Conservation (phyloP, 176 grass and related monocot genomes). For the Leersia perrieri region DNA sequence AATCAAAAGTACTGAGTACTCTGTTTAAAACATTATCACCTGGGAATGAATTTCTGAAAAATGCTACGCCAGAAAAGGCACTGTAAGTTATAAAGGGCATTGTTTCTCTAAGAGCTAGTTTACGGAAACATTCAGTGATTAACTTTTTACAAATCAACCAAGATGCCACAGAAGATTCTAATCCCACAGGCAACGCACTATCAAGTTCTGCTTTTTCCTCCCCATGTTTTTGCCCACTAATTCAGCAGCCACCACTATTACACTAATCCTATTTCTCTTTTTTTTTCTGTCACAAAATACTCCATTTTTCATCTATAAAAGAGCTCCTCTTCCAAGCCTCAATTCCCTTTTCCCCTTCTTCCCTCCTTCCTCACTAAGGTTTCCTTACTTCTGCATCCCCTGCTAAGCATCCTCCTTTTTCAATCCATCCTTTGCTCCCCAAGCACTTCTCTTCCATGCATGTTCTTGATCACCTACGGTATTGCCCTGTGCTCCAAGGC, state of each 20-base stretch:
- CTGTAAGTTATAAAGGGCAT: neutral
- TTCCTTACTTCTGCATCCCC: neutral
- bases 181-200: neutral
- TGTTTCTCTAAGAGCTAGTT: neutral
- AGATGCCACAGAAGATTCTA: conserved; percentile 36
- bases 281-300: neutral
- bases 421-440: neutral
- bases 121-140: neutral
- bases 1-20: neutral
- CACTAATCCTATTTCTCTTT: neutral
- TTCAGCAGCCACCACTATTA: neutral
- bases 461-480: neutral
- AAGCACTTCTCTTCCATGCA: neutral
- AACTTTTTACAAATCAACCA: neutral
- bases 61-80: neutral
- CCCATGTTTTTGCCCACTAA: conserved; percentile 20
- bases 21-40: neutral
- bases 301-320: conserved; percentile 60
- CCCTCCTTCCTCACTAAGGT: conserved; percentile 33
- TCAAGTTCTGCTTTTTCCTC: conserved; percentile 27
- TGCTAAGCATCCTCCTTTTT: neutral
- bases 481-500: neutral
- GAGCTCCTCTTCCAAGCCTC: conserved; percentile 32
- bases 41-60: neutral
- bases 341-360: conserved; percentile 68